phyloP scores from a whole-genome alignment of 2,329 filamentous ascomycete genomes.

The Fusarium sp. region DNA sequence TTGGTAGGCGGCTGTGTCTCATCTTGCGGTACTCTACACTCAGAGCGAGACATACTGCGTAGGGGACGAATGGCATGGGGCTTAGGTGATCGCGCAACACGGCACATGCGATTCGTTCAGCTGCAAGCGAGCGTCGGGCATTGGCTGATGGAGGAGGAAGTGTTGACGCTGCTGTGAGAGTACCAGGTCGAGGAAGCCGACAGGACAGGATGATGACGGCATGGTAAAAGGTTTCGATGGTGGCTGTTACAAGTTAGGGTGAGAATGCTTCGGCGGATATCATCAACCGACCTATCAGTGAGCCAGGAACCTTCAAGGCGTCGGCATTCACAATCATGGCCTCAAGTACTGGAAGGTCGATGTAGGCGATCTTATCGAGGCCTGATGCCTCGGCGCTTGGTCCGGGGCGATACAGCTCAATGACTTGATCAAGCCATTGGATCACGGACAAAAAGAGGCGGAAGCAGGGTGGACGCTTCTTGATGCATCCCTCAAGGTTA shows the following conservation, averaged over 20 bases:
- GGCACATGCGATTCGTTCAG: slow-evolving; percentile 66
- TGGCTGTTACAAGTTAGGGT: slow-evolving; percentile 54
- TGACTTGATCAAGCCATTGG: slow-evolving; percentile 65
- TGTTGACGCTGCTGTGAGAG: slow-evolving; percentile 52
- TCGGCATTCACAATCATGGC: slow-evolving; percentile 65
- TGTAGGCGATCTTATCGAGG: slow-evolving; percentile 55
- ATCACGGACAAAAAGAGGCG: slow-evolving; percentile 65
- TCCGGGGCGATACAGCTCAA: slow-evolving; percentile 67
- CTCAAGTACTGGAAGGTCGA: slow-evolving; percentile 66
- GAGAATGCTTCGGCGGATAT: background rate
- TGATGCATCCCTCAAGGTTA: slow-evolving; percentile 60
- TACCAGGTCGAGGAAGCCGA: slow-evolving; percentile 57
- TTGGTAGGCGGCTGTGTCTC: slow-evolving; percentile 66
- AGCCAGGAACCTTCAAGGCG: slow-evolving; percentile 59
- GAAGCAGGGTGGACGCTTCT: slow-evolving; percentile 62
- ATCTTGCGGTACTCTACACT: slow-evolving; percentile 71
- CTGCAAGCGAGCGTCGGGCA: slow-evolving; percentile 64
- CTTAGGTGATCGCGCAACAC: slow-evolving; percentile 61
- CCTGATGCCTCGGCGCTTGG: slow-evolving; percentile 53
- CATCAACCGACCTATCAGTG: slow-evolving; percentile 57
- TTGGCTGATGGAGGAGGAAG: slow-evolving; percentile 61
- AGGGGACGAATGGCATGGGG: slow-evolving; percentile 67
- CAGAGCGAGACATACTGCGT: slow-evolving; percentile 67
- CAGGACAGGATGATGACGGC: slow-evolving; percentile 70
- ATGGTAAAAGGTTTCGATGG: slow-evolving; percentile 71